Evolutionary conservation across 2,329 filamentous ascomycete genomes (phyloP), one percentile per base, ranked within the genome.

Genomic region (Colletotrichum costaricense): DNA sequence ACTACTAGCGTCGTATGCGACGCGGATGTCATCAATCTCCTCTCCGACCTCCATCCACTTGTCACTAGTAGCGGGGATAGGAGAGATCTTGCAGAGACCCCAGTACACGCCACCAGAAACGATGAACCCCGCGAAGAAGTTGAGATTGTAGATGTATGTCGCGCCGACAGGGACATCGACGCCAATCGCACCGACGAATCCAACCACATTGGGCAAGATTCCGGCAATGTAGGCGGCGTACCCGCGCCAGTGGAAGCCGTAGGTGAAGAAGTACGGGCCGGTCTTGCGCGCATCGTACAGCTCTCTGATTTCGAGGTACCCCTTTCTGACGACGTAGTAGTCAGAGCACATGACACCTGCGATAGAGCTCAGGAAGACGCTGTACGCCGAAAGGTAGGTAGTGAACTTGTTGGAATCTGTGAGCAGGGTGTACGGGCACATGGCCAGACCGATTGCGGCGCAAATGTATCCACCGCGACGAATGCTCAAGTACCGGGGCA

Each of bases 291-390:
- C 93, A 64, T 93, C 92, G 85, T 97, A 98, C 0, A 98, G 88
- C 68, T 94, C 91, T 78, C 90, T 92, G 76, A 96, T 86, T 76
- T 95, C 90, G 2, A 97, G 86, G 80, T 95, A 97, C 5, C 95
- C 95, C 72, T 89, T 92, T 71, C 95, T 93, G 5, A 98, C 94
- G 69, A 93, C 75, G 82, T 97, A 98, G 86, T 98, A 98, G 82
- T 98, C 95, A 77, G 88, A 90, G 73, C 95, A 87, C 85, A 98
- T 97, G 75, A 97, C 94, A n/a, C 95, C 95, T 0, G 94, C 95
- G 75, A 98, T 97, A 56, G 93, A 95, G 72, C 93, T 95, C n/a
- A 98, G 88, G 84, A 98, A 98, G 69, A 98, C 95, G 3, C 93
- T 95, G 85, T 98, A 98, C 1, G 95, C 93, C 1, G 94, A 97